A percentile compares a stretch with the other conserved stretches of the same genome.
Conservation (phyloP, 106 monocot species). For the Dendrobium catenatum region DNA sequence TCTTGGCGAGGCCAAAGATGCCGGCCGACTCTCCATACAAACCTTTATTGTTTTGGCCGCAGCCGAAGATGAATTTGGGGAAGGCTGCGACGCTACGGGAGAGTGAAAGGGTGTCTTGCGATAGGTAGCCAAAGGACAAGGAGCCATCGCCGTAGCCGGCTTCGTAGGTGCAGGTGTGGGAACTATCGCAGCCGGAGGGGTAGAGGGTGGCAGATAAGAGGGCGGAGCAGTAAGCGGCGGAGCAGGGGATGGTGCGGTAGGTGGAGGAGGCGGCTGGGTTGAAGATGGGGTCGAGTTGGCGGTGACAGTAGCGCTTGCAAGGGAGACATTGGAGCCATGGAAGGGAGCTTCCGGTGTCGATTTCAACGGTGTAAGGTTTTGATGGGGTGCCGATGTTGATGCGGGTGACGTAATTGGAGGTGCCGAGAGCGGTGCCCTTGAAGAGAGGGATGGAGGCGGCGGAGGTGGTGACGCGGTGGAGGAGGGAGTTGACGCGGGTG, state of each 20-base stretch:
- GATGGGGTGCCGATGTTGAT: conserved; percentile 69
- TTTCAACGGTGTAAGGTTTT: conserved; percentile 44
- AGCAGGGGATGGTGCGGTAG: conserved; percentile 43
- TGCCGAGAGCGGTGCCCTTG: conserved; percentile 34
- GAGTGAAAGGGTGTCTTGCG: conserved; percentile 10
- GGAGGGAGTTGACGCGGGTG: conserved; percentile 33
- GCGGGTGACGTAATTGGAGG: conserved; percentile 63
- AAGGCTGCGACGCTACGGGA: neutral
- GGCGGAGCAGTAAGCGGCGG: conserved; percentile 33
- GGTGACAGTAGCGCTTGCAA: conserved; percentile 40
- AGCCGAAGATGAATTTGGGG: conserved; percentile 60
- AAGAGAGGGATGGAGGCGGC: conserved; percentile 19
- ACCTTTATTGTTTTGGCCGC: conserved; percentile 89
- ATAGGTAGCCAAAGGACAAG: conserved; percentile 8
- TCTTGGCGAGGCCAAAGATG: conserved; percentile 61
- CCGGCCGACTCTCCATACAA: conserved; percentile 76
- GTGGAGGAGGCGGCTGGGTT: conserved; percentile 51
- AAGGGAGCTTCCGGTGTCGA: conserved; percentile 92
- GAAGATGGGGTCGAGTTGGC: conserved; percentile 68
- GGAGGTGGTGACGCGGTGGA: conserved; percentile 24
- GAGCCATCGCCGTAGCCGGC: conserved; percentile 6
- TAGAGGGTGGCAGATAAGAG: conserved; percentile 43
- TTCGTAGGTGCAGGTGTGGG: conserved; percentile 6
- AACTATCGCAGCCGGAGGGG: neutral
- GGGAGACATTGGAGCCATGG: conserved; percentile 89